Percentiles rank a stretch among this genome's conserved stretches.
These are phyloP conservation scores for Cercospora canescens DNA, from an alignment of 2,329 filamentous ascomycete species.

Conservation along the genomic window DNA sequence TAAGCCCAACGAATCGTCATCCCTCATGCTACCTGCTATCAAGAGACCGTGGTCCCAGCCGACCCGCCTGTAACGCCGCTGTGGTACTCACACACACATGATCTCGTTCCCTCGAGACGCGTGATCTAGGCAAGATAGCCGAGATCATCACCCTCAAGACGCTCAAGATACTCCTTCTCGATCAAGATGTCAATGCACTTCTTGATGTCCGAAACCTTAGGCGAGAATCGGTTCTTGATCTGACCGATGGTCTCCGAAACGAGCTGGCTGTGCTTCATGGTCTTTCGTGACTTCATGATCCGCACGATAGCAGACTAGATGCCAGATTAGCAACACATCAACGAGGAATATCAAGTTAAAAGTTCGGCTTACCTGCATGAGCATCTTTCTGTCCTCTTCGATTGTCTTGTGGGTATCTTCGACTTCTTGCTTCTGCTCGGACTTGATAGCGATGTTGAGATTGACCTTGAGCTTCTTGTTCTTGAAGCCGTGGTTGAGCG, in stretches of 20 bases:
- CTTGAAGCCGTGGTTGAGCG: slow-evolving; percentile 93
- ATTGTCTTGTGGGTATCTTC: slow-evolving; percentile 99
- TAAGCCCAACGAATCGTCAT: slow-evolving; percentile 17
- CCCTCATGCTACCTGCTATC: slow-evolving; percentile 6
- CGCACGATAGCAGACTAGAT: slow-evolving; percentile 91
- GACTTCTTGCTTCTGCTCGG: slow-evolving; percentile 93
- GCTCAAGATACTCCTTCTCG: slow-evolving; percentile 98
- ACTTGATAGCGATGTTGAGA: slow-evolving; percentile 90
- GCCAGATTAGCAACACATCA: slow-evolving; percentile 33
- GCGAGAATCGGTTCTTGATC: slow-evolving; percentile 88
- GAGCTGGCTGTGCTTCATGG: slow-evolving; percentile 94
- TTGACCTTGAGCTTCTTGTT: slow-evolving; percentile 98
- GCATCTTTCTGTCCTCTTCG: slow-evolving; percentile 93
- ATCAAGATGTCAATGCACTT: slow-evolving; percentile 98
- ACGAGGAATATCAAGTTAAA: neutral
- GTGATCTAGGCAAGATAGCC: slow-evolving; percentile 77
- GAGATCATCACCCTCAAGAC: slow-evolving; percentile 89
- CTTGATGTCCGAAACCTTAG: slow-evolving; percentile 94
- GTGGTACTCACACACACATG: neutral
- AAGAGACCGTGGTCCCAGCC: slow-evolving; percentile 9
- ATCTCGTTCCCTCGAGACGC: neutral
- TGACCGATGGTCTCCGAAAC: slow-evolving; percentile 95
- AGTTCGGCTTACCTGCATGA: slow-evolving; percentile 78
- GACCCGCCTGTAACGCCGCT: slow-evolving; percentile 6
- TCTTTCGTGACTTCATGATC: slow-evolving; percentile 99